A percentile compares a stretch with the other conserved stretches of the same genome.
These are phyloP conservation scores for Recurvomyces mirabilis DNA, from an alignment of 495 filamentous ascomycete genomes.

Conservation along the genomic window DNA sequence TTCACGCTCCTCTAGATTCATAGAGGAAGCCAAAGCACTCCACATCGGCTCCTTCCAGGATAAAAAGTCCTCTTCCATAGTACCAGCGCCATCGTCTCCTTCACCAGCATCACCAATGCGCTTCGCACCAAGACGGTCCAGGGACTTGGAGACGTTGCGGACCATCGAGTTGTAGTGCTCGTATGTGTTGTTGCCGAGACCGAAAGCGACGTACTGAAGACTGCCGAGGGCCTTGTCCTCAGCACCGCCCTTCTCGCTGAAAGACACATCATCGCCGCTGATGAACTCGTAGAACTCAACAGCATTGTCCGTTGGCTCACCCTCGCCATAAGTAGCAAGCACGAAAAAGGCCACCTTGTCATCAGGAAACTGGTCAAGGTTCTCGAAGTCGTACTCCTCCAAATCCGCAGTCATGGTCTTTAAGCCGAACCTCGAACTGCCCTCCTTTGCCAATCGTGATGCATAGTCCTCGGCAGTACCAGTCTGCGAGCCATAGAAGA, in stretches of 20 bases:
- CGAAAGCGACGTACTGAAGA: conserved; percentile 89
- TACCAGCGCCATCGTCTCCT: conserved; percentile 95
- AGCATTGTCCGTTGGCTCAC: conserved; percentile 96
- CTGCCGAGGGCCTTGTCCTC: conserved; percentile 68
- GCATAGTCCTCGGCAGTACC: conserved; percentile 98
- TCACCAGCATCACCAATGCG: conserved; percentile 84
- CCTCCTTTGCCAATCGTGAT: conserved; percentile 93
- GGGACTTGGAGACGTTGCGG: conserved; percentile 68
- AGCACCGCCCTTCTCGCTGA: conserved; percentile 54
- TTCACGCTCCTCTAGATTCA: conserved; percentile 90
- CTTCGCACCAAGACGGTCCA: conserved; percentile 68
- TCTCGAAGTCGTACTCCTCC: conserved; percentile 96
- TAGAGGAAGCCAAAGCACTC: conserved; percentile 63
- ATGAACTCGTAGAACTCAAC: conserved; percentile 99
- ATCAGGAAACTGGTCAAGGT: conserved; percentile 74
- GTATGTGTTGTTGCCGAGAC: conserved; percentile 97
- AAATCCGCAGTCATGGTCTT: conserved; percentile 98
- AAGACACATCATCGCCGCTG: conserved; percentile 63
- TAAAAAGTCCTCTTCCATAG: conserved; percentile 99
- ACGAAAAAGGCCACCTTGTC: conserved; percentile 94
- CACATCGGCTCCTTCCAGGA: conserved; percentile 99
- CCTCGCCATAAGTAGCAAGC: conserved; percentile 94
- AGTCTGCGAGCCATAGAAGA: conserved; percentile 97
- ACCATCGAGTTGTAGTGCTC: conserved; percentile 99
- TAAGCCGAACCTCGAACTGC: conserved; percentile 86